Percentiles rank a stretch among this genome's conserved stretches.
Conservation (phyloP, 164 flowering plant genomes). For the Umbilicus rupestris region DNA sequence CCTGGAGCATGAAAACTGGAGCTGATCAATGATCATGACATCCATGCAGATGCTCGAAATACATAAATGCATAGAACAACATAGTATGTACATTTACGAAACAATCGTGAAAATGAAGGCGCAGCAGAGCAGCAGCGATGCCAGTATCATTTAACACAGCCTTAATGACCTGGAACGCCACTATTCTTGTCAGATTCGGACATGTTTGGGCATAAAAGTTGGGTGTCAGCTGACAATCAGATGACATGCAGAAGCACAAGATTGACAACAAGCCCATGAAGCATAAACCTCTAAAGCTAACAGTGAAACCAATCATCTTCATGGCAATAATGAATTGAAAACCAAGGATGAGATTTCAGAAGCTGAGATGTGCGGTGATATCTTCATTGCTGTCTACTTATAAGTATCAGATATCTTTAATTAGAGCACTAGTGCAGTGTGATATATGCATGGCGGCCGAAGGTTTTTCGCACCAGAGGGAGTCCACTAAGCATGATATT, state of each 20-base stretch:
- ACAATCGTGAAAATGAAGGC: constrained; percentile 93
- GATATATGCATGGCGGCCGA: background rate
- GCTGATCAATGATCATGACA: background rate
- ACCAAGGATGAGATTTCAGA: background rate
- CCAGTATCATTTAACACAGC: constrained; percentile 56
- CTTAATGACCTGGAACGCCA: constrained; percentile 25
- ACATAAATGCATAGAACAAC: background rate
- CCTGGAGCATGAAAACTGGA: constrained; percentile 21
- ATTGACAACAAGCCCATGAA: background rate
- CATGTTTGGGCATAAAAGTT: constrained; percentile 39
- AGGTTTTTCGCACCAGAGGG: background rate
- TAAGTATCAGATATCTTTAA: background rate
- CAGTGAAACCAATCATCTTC: background rate
- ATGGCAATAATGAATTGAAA: background rate
- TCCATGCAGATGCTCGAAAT: background rate
- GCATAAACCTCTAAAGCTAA: background rate
- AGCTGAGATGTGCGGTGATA: background rate
- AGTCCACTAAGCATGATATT: background rate
- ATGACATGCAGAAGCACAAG: background rate
- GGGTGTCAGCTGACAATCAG: constrained; percentile 34
- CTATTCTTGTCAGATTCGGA: constrained; percentile 35
- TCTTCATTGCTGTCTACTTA: background rate
- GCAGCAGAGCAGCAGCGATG: constrained; percentile 66
- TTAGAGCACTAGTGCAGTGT: background rate
- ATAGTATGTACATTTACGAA: constrained; percentile 59